Conservation (phyloP, 345 rosid species). For the Ricinus communis region DNA sequence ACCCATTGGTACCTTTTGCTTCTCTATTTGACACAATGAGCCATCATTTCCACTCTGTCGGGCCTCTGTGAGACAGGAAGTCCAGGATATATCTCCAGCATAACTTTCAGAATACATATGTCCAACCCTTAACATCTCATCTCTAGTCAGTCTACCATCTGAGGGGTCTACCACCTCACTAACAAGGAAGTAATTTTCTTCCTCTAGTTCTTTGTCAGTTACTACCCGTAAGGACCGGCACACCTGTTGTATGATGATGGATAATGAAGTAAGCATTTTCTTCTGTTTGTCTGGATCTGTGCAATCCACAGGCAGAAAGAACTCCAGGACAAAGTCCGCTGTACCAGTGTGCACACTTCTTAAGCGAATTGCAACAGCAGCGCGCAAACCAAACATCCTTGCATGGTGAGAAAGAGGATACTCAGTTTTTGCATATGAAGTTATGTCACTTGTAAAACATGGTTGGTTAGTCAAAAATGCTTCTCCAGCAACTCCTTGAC, state of each 20-base stretch:
- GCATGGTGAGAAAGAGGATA: constrained; percentile 99
- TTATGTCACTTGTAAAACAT: constrained; percentile 73
- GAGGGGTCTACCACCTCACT: constrained; percentile 39
- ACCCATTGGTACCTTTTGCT: constrained; percentile 23
- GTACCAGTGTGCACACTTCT: constrained; percentile 64
- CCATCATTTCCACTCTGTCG: constrained; percentile 28
- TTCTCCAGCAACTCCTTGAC: constrained; percentile 84
- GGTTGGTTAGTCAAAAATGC: constrained; percentile 90
- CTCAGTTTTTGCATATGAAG: constrained; percentile 54
- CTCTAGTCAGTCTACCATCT: constrained; percentile 29
- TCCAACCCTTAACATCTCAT: constrained; percentile 34
- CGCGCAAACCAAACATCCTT: constrained; percentile 66
- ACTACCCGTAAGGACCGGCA: constrained; percentile 74
- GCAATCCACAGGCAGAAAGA: constrained; percentile 81
- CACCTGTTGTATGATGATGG: constrained; percentile 63
- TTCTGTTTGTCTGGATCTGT: constrained; percentile 56
- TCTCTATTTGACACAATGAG: constrained; percentile 26
- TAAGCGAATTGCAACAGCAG: constrained; percentile 82
- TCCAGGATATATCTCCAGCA: constrained; percentile 33
- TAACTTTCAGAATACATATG: constrained; percentile 32
- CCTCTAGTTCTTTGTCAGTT: constrained; percentile 65
- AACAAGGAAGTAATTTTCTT: constrained; percentile 39
- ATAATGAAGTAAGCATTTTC: constrained; percentile 67
- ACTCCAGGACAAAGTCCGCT: constrained; percentile 84
- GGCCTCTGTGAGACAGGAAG: constrained; percentile 26